Base-by-base conservation (phyloP, 148 eudicot genomes). In the Agrostemma githago region DNA sequence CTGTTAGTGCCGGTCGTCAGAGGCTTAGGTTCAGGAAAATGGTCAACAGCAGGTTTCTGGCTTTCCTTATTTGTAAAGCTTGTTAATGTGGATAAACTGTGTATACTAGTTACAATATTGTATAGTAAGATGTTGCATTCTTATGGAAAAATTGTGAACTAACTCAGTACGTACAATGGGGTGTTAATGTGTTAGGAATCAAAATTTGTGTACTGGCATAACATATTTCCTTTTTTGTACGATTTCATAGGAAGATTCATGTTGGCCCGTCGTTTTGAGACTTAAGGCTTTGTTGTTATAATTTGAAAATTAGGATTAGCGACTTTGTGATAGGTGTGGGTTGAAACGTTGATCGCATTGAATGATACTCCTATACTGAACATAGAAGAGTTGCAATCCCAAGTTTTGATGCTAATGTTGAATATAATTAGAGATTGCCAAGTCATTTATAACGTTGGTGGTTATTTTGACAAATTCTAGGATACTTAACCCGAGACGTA, bases 1-100 rank as follows among this genome's bases (percentile, higher is more conserved):
- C 98, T 79, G 98, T 95, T 39, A 88, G 98, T 53, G 87, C 85
- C 68, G 98, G 98, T 46, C 97, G 98, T 54, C 98, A 95, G 76
- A 84, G 98, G 74, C 96, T 95, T 71, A 83, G 84, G 82, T 90
- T 87, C 85, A 79, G 99, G 77, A 92, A 76, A 85, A 77, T 92
- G 82, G 77, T 95, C 62, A 81, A 95, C 73, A 95, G 97, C 97
- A 95, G 99, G 99, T 93, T 76, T 69, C 71, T 60, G 34, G 4
- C 40, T 81, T 66, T 8, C 80, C 48, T 71, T 80, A 37, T 73
- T 62, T 64, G 44, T 56, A 48, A 66, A 62, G 62, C 51, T 65
- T 58, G 62, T 58, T 68, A 16, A 15, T 80, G 15, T 21, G 39
- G 17, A 4, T 14, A 16, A 39, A 48, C 44, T 75, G 10, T 37